Conservation (phyloP, 1,139 yeast genomes). For the Taphrina pruni region DNA sequence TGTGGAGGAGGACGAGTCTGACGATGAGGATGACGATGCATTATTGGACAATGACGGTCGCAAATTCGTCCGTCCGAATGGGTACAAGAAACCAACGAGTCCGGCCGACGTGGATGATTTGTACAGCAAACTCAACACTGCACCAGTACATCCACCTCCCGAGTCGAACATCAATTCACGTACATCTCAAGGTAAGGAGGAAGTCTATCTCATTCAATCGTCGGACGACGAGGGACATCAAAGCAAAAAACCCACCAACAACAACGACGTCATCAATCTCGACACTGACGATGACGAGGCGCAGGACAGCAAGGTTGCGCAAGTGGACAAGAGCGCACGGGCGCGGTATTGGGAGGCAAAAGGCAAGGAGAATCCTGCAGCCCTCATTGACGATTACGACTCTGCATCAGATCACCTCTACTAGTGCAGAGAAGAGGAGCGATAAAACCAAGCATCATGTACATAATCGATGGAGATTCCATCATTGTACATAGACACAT, state of each 20-base stretch:
- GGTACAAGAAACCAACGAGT: conserved; percentile 28
- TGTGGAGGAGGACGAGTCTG: conserved; percentile 30
- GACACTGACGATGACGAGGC: conserved; percentile 16
- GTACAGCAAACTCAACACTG: conserved; percentile 30
- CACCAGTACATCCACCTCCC: conserved; percentile 22
- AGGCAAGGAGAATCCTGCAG: conserved; percentile 9
- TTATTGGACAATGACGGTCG: conserved; percentile 32
- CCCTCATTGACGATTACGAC: conserved; percentile 10
- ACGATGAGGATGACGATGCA: conserved; percentile 32
- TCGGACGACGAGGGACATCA: conserved; percentile 27
- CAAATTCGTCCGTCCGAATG: conserved; percentile 25
- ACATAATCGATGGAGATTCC: not conserved
- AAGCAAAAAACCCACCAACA: not conserved
- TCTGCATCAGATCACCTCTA: conserved; percentile 13
- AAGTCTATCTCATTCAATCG: conserved; percentile 30
- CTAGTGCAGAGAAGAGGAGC: not conserved
- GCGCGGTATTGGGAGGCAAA: conserved; percentile 39
- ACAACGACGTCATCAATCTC: conserved; percentile 19
- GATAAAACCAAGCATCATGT: not conserved
- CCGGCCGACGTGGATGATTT: conserved; percentile 37
- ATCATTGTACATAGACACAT: not conserved
- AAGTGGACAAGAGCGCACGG: conserved; percentile 23
- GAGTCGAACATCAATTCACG: not conserved
- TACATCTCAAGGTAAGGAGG: not conserved
- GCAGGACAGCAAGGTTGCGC: conserved; percentile 29